Percentiles rank a stretch among this genome's conserved stretches.
Evolutionary conservation across 2,329 filamentous ascomycete species (phyloP).

Genomic region (Aureobasidium namibiae): DNA sequence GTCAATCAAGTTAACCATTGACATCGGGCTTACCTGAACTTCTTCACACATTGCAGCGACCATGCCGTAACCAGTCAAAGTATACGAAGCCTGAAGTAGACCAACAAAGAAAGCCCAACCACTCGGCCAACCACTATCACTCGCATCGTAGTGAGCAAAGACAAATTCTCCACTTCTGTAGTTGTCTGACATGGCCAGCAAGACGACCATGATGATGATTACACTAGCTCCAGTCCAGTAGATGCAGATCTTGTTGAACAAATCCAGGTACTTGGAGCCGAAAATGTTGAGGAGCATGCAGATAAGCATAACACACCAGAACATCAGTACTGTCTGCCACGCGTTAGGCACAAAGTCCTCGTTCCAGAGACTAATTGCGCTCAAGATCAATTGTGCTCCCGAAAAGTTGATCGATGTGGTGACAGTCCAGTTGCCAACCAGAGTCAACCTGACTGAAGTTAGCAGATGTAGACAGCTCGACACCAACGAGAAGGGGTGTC

Average conservation of each 20-base stretch:
- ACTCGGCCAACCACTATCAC: conserved; percentile 53
- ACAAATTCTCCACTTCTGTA: conserved; percentile 55
- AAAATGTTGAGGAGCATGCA: conserved; percentile 60
- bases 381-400: conserved; percentile 61
- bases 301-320: conserved; percentile 62
- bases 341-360: conserved; percentile 58
- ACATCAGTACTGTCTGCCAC: conserved; percentile 64
- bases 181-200: conserved; percentile 53
- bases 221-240: conserved; percentile 62
- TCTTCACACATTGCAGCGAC: conserved; percentile 66
- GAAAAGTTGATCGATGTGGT: conserved; percentile 59
- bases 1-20: neutral
- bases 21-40: conserved; percentile 35
- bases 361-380: conserved; percentile 61
- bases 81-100: conserved; percentile 56
- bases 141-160: conserved; percentile 61
- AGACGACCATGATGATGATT: conserved; percentile 58
- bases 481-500: neutral
- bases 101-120: conserved; percentile 70
- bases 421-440: conserved; percentile 67
- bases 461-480: neutral
- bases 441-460: conserved; percentile 44
- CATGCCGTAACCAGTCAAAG: conserved; percentile 60
- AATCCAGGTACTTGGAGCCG: conserved; percentile 51
- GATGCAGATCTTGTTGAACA: conserved; percentile 66